Conservation (phyloP, 257 asterid genomes). For the Jacaranda copaia region DNA sequence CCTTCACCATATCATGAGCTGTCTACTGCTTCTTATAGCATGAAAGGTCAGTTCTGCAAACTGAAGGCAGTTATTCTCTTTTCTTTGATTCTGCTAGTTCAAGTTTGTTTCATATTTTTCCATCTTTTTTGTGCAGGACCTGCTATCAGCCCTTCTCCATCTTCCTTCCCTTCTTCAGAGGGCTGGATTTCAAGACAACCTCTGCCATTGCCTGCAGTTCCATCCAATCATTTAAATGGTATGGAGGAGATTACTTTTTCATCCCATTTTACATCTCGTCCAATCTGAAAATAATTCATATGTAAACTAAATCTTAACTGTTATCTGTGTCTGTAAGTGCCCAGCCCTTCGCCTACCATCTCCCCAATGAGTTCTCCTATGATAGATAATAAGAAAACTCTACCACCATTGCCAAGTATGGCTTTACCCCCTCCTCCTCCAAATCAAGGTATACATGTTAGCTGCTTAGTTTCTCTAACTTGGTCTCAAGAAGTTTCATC, state of each 20-base stretch:
- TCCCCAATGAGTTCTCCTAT: conserved; percentile 56
- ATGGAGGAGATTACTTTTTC: conserved; percentile 12
- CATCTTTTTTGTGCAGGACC: conserved; percentile 46
- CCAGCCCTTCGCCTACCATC: conserved; percentile 57
- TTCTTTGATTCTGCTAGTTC: conserved; percentile 16
- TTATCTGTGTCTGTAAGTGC: conserved; percentile 43
- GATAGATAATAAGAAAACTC: conserved; percentile 43
- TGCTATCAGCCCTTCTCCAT: conserved; percentile 47
- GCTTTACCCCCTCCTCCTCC: conserved; percentile 90
- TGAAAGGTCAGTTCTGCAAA: conserved; percentile 51
- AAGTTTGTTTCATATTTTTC: not conserved
- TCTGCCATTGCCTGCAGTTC: conserved; percentile 55
- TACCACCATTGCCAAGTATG: conserved; percentile 62
- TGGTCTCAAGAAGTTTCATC: not conserved
- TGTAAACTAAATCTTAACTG: conserved; percentile 27
- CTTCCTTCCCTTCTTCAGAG: conserved; percentile 48
- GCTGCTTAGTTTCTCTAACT: not conserved
- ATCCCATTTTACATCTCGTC: conserved; percentile 3
- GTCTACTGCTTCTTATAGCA: conserved; percentile 32
- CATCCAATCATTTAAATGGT: conserved; percentile 51
- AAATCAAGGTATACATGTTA: conserved; percentile 53
- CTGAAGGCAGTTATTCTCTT: not conserved
- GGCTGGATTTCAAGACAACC: conserved; percentile 43
- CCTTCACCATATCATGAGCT: conserved; percentile 46
- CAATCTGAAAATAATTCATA: not conserved